A percentile compares a stretch with the other conserved stretches of the same genome.
phyloP scores from a whole-genome alignment of 306 rosid species.

The Betula pendula region DNA sequence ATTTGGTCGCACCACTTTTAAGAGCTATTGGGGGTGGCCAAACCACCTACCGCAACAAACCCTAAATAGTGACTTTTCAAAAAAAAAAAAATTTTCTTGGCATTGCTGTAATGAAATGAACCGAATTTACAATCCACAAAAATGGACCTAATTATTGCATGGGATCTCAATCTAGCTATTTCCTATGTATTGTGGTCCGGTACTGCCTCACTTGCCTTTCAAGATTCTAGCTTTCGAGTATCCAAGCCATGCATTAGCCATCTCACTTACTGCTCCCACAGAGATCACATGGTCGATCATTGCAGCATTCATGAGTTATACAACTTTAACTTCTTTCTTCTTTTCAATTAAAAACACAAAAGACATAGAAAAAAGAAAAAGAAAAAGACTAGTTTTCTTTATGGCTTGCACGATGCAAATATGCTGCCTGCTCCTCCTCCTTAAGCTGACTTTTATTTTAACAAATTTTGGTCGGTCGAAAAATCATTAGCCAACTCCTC shows the following conservation, averaged over 20 bases:
- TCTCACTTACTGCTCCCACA: neutral
- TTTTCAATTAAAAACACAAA: neutral
- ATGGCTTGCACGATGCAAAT: constrained; percentile 11
- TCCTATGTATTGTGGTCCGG: constrained; percentile 12
- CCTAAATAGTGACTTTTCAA: no score
- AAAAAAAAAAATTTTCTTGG: no score
- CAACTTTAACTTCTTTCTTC: neutral
- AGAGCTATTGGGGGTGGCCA: no score
- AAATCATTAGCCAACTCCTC: neutral
- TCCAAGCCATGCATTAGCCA: neutral
- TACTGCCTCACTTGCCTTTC: neutral
- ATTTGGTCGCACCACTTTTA: no score
- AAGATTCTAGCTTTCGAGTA: neutral
- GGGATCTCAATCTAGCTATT: neutral
- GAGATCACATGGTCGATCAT: neutral
- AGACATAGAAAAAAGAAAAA: neutral
- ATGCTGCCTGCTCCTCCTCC: constrained; percentile 1
- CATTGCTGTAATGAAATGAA: no score
- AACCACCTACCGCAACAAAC: no score
- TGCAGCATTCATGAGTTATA: neutral
- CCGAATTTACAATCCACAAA: no score
- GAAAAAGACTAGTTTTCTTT: neutral
- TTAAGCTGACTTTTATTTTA: constrained; percentile 6
- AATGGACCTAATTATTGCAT: no score
- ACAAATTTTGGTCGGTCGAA: neutral